Base-by-base conservation (phyloP, 768 basidiomycete species). In the Tephrocybe sp. region DNA sequence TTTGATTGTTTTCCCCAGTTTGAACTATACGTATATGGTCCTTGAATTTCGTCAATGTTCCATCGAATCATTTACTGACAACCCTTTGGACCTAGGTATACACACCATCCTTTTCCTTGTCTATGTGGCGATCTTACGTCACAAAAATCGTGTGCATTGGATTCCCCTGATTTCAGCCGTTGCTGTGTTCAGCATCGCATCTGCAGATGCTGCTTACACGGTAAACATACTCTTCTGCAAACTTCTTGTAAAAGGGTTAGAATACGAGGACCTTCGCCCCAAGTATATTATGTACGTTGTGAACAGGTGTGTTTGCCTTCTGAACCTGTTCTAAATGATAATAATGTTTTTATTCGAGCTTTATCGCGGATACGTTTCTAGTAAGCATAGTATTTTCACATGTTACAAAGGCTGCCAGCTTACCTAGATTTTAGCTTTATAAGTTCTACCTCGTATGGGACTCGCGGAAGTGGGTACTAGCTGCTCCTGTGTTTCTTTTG, bases 371-470 rank as follows among this genome's bases (percentile, higher is more conserved):
- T 30, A 19, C 42, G 2, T 26, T 61, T 31, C 36, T 61, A 16
- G 58, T 60, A 26, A 47, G 49, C 48, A 12, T 2, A 19, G 10
- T 17, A 17, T 40, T 19, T n/a, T 26, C 12, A 20, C 14, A n/a
- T 5, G 9, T 41, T 22, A 32, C 23, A 39, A 34, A 30, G 39
- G 39, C 5, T 12, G 11, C 31, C 22, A 40, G 11, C 26, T 32
- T 13, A 43, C 4, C 11, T 20, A 1, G 14, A n/a, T 26, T 20
- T 16, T 40, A 59, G 60, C 33, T 61, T 12, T 53, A 62, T 49
- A 54, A 60, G 22, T 60, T 52, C 35, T 62, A 60, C 38, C 52
- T 60, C 12, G 34, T 58, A 17, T 62, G 56, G 56, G 43, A 39
- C 32, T 49, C 44, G 12, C 53, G 50, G 17, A 48, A 42, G 17